Conservation (phyloP, 352 stramenopile genomes). For the Phytophthora hybrid region DNA sequence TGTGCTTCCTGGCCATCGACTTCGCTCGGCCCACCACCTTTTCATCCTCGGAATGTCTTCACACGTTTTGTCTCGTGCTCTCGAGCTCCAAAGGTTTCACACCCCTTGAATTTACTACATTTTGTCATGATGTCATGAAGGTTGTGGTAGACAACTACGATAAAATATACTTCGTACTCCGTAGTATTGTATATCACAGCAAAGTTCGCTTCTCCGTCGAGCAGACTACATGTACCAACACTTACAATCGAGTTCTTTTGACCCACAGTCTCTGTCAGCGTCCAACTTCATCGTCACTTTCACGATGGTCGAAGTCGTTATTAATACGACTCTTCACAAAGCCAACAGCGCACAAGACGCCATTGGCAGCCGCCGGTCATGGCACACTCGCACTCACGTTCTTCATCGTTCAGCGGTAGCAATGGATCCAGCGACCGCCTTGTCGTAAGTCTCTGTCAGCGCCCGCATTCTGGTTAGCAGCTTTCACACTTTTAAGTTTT, state of each 20-base stretch:
- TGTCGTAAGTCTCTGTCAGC: constrained; percentile 5
- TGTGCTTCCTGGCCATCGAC: constrained; percentile 35
- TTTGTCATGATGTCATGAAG: not conserved
- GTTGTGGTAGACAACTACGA: not conserved
- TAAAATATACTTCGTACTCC: no score
- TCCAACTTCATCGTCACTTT: no score
- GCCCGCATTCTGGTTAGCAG: not conserved
- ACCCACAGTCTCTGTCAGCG: no score
- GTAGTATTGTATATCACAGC: no score
- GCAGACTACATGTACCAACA: no score
- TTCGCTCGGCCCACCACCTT: not conserved
- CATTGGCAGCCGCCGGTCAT: constrained; percentile 4
- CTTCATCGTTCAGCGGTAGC: constrained; percentile 27
- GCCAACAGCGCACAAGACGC: not conserved
- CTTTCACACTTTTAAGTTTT: not conserved
- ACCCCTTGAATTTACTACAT: not conserved
- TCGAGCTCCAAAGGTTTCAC: not conserved
- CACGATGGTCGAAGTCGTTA: not conserved
- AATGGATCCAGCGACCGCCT: constrained; percentile 8
- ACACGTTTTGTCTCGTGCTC: not conserved
- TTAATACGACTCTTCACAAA: constrained; percentile 12
- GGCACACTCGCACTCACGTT: constrained; percentile 16
- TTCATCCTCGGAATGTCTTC: not conserved
- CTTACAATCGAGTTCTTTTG: not conserved
- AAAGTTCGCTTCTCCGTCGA: no score